A percentile compares a stretch with the other conserved stretches of the same genome.
Evolutionary conservation across 2,329 filamentous ascomycete genomes (phyloP).

Genomic region (Fusarium torreyae): DNA sequence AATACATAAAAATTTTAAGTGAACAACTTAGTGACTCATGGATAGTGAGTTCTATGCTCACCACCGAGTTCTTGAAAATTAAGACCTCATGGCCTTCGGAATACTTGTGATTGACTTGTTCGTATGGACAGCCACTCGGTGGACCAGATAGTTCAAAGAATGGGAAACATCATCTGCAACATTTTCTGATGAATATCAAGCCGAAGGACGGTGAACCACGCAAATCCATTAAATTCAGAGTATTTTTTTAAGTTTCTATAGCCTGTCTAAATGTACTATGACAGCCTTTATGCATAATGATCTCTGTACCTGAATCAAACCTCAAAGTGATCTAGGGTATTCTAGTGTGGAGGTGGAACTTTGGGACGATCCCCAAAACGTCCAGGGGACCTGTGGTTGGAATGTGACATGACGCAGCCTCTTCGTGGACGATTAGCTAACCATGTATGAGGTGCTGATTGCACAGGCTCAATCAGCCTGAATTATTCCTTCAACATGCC

Average conservation of each 20-base stretch:
- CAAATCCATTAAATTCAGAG: no score
- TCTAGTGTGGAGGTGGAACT: not conserved
- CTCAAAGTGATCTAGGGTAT: conserved; percentile 29
- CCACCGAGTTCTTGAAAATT: no score
- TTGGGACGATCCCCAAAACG: conserved; percentile 20
- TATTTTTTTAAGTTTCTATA: no score
- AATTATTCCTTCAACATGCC: conserved; percentile 3
- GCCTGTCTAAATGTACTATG: accelerated
- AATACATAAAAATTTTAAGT: not conserved
- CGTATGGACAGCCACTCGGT: no score
- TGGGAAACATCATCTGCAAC: no score
- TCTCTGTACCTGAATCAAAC: not conserved
- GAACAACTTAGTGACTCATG: not conserved
- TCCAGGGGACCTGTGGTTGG: conserved; percentile 23
- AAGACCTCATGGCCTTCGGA: no score
- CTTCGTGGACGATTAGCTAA: conserved; percentile 36
- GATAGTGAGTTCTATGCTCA: no score
- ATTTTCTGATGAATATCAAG: no score
- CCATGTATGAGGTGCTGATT: not conserved
- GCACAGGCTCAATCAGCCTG: not conserved
- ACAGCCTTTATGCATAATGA: accelerated
- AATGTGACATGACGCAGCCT: conserved; percentile 40
- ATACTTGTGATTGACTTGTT: no score
- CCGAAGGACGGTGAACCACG: no score
- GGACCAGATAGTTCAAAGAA: no score